Percentiles rank a stretch among this genome's conserved stretches.
phyloP scores from a whole-genome alignment of 441 rosid species.

The Syzygium syzygioides region DNA sequence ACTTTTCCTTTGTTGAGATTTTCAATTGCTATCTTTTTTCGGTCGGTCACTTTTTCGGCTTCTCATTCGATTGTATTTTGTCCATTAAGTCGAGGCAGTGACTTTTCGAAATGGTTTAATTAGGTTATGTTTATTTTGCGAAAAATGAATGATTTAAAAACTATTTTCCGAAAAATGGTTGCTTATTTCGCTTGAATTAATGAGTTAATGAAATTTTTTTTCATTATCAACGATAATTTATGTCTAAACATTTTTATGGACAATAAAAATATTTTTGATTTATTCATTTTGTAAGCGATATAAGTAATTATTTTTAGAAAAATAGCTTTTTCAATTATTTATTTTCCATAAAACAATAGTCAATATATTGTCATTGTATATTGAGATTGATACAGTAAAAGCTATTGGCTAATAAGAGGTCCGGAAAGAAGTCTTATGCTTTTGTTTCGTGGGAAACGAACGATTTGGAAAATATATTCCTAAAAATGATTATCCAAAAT shows the following conservation, averaged over 20 bases:
- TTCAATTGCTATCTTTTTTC: not conserved
- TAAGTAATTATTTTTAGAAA: too few relatives aligned
- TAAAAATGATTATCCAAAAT: too few relatives aligned
- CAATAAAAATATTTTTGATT: too few relatives aligned
- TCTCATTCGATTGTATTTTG: not conserved
- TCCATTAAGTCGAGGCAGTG: not conserved
- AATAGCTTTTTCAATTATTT: too few relatives aligned
- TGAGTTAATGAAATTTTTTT: too few relatives aligned
- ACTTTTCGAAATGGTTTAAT: not conserved
- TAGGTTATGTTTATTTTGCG: not conserved
- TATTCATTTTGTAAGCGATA: too few relatives aligned
- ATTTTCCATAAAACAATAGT: too few relatives aligned
- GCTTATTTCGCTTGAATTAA: too few relatives aligned
- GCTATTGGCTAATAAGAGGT: not conserved
- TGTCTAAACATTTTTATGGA: too few relatives aligned
- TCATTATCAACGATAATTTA: too few relatives aligned
- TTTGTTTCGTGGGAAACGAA: accelerated
- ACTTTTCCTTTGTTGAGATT: not conserved
- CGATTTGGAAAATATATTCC: accelerated
- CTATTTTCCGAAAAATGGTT: too few relatives aligned
- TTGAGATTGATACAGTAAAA: not conserved
- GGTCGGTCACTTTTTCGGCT: not conserved
- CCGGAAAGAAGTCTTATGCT: accelerated
- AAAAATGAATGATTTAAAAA: too few relatives aligned
- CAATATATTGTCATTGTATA: not conserved